Evolutionary conservation across 2,329 filamentous ascomycete genomes (phyloP), one percentile per base, ranked within the genome.

Genomic region (Colletotrichum orbiculare): DNA sequence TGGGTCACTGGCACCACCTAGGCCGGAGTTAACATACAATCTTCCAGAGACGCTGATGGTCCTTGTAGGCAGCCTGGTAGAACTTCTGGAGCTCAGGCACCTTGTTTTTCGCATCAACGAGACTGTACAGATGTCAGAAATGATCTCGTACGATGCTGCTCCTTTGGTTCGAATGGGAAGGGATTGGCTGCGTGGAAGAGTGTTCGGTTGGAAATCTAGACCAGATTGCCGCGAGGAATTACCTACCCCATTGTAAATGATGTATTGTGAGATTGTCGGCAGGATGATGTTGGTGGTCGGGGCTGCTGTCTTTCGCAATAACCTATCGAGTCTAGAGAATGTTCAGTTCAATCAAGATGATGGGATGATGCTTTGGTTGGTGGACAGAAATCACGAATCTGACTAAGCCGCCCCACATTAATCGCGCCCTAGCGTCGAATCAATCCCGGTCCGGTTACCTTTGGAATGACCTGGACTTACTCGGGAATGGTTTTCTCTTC

Each of bases 41-140:
- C 79, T 87, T 83, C 91, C 92, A 94, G 77, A 92, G 79, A 74
- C 92, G 88, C 71, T 88, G 82, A 78, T 89, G 87, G 69, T 82
- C 79, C 73, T 86, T 87, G 79, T 91, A 91, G 72, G 92, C 89
- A 70, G 85, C 82, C 83, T 94, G 91, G 84, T 92, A 93, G 72
- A 87, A 80, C 75, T 87, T 85, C 85, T 95, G 92, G 82, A 91
- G 85, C 76, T 91, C 74, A 62, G 91, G 90, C 73, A 94, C 91
- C 74, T 85, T 87, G 87, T 95, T 95, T 77, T 87, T 85, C 78
- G 89, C 89, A 86, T 92, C 83, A 82, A 93, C 71, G 76, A 89
- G 74, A 75, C 86, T 87, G 71, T 62, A 54, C 58, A 47, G 67
- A 67, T 69, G 79, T 71, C 77, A 75, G 70, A 70, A 71, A 69